Evolutionary conservation across 495 filamentous ascomycete genomes (phyloP).

Genomic region (Letharia columbiana): DNA sequence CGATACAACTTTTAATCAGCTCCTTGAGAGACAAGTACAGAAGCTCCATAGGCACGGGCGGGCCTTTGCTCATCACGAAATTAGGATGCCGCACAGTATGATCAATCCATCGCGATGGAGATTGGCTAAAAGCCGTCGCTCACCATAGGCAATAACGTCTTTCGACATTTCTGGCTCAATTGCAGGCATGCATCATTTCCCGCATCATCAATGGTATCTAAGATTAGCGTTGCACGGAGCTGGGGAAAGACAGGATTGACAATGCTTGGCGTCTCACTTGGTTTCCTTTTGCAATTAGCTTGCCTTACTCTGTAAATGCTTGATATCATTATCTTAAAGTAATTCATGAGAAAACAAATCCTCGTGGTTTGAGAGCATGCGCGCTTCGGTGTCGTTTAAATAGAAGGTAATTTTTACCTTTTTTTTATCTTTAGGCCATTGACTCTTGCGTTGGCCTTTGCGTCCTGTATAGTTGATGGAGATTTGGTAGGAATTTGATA

Average conservation of each 20-base stretch:
- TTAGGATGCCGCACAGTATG: background rate
- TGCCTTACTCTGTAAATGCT: background rate
- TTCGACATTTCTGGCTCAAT: background rate
- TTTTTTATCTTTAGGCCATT: no score
- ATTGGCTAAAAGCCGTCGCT: background rate
- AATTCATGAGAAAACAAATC: no score
- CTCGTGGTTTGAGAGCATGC: no score
- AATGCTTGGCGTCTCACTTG: background rate
- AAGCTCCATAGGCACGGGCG: background rate
- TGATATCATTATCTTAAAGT: no score
- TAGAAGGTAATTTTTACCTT: no score
- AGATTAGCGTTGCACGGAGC: background rate
- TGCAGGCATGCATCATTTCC: background rate
- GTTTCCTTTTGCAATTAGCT: background rate
- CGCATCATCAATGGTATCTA: background rate
- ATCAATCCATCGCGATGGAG: background rate
- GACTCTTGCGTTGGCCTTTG: no score
- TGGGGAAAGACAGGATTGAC: background rate
- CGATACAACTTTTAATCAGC: conserved; percentile 36
- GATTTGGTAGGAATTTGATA: no score
- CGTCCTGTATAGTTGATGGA: no score
- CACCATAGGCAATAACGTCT: background rate
- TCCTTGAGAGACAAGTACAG: background rate
- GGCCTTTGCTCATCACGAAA: background rate
- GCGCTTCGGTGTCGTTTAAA: no score